Evolutionary conservation across 2,329 filamentous ascomycete species (phyloP), one percentile per base, ranked within the genome.

Genomic region (Hawksworthiomyces lignivorus): DNA sequence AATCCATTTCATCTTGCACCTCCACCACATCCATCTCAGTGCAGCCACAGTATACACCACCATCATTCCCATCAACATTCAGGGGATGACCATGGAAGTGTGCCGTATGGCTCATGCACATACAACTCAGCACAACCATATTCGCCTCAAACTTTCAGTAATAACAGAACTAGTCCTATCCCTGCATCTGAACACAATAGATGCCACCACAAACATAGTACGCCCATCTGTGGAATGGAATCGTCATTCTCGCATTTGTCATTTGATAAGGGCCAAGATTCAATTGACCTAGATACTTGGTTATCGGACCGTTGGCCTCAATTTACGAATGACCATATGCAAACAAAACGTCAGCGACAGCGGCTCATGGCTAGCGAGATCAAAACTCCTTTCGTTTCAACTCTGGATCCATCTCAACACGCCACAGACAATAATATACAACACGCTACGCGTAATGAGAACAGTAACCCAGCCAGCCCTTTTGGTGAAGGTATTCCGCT

Each of bases 91-190:
- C 29, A 20, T 26, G 15, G 28, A 1, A 9, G 7, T 8, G 3
- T 7, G 8, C 39, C 26, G 7, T 27, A 26, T 17, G 32, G 27
- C n/a, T 34, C 39, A 2, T 21, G 18, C 6, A 10, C 20, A 9
- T 30, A 29, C 2, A 9, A 20, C 4, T 15, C 22, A n/a, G 28
- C 11, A 3, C 28, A 22, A 4, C 3, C n/a, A 7, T 17, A 30
- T 14, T 22, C 32, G 22, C 41, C 45, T 7, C 39, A 44, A n/a
- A 49, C 39, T 2, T 47, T 47, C 7, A 45, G 47, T 18, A 44
- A 47, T 11, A 39, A 45, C 31, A 48, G 46, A 4, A 36, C 28
- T n/a, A 50, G 46, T 15, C 43, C 45, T 4, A 29, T 43, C 0
- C n/a, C 22, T 5, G 20, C 30, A 2, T 44, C 41, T 0, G 41